Evolutionary conservation across 306 rosid species (phyloP).

Genomic region (Cucurbita ficifolia): DNA sequence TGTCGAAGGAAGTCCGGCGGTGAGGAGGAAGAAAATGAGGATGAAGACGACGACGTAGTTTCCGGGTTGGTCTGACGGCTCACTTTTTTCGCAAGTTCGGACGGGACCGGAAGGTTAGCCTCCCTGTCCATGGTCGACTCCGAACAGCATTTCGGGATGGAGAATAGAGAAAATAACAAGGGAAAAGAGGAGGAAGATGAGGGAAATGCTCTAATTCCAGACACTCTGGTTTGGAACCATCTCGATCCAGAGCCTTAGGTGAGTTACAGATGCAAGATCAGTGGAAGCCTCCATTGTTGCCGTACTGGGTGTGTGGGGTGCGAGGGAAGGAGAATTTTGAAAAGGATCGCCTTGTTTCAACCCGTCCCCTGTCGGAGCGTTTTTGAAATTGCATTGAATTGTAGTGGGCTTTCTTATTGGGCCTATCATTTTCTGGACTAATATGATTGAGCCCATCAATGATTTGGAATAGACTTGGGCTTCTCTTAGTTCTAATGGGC

Average conservation of each 20-base stretch:
- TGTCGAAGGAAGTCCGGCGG: conserved; percentile 46
- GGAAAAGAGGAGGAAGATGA: conserved; percentile 3
- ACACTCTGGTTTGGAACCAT: background rate
- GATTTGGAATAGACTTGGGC: background rate
- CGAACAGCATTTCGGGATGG: conserved; percentile 44
- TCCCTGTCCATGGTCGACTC: conserved; percentile 74
- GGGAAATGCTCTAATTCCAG: background rate
- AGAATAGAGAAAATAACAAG: background rate
- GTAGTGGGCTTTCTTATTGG: background rate
- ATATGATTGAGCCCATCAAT: background rate
- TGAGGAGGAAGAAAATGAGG: conserved; percentile 33
- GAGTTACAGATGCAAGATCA: background rate
- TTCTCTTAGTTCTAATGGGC: background rate
- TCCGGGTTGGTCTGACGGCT: conserved; percentile 23
- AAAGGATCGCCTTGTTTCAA: background rate
- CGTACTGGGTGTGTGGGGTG: background rate
- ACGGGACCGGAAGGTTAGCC: conserved; percentile 46
- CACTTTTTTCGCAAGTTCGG: conserved; percentile 9
- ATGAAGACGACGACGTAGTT: conserved; percentile 26
- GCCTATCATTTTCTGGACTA: background rate
- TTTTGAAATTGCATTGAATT: background rate
- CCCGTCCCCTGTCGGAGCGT: background rate
- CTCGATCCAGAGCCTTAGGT: background rate
- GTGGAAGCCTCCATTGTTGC: background rate
- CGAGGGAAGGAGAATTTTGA: background rate